A percentile compares a stretch with the other conserved stretches of the same genome.
phyloP scores from a whole-genome alignment of 2,329 filamentous ascomycete species.

The Tolypocladium paradoxum region DNA sequence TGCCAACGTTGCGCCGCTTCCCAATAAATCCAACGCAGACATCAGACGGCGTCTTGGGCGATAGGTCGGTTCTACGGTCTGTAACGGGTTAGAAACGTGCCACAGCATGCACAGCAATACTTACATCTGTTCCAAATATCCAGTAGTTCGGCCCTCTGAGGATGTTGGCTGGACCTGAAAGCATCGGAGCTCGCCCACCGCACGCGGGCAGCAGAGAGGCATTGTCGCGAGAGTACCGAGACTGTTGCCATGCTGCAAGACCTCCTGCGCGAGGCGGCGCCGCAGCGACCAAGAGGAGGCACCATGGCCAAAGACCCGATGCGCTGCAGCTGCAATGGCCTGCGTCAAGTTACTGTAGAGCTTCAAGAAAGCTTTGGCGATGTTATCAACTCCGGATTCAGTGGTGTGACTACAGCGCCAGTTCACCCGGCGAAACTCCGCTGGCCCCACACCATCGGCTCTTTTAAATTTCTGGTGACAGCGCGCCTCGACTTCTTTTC shows the following conservation, averaged over 20 bases:
- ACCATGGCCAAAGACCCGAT: constrained; percentile 10
- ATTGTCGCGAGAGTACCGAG: background rate
- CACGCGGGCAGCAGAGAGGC: background rate
- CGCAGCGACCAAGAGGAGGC: constrained; percentile 13
- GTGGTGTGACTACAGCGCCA: background rate
- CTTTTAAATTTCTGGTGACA: constrained; percentile 24
- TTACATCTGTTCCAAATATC: constrained; percentile 21
- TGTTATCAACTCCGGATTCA: background rate
- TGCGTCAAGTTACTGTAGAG: background rate
- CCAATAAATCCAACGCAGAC: constrained; percentile 54
- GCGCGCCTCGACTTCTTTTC: constrained; percentile 30
- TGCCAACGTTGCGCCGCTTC: constrained; percentile 55
- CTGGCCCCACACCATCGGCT: constrained; percentile 8
- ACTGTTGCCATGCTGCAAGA: background rate
- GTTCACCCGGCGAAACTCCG: constrained; percentile 18
- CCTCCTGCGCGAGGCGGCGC: constrained; percentile 10
- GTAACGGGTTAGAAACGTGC: constrained; percentile 1
- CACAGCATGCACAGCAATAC: background rate
- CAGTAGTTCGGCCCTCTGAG: constrained; percentile 14
- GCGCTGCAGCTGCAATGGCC: background rate
- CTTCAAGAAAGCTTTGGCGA: background rate
- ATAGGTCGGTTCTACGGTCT: constrained; percentile 17
- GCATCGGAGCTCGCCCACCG: background rate
- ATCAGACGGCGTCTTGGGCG: constrained; percentile 7
- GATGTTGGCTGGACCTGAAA: background rate